Evolutionary conservation across 2,329 filamentous ascomycete species (phyloP), one percentile per base, ranked within the genome.

Genomic region (Parastagonospora avenae): DNA sequence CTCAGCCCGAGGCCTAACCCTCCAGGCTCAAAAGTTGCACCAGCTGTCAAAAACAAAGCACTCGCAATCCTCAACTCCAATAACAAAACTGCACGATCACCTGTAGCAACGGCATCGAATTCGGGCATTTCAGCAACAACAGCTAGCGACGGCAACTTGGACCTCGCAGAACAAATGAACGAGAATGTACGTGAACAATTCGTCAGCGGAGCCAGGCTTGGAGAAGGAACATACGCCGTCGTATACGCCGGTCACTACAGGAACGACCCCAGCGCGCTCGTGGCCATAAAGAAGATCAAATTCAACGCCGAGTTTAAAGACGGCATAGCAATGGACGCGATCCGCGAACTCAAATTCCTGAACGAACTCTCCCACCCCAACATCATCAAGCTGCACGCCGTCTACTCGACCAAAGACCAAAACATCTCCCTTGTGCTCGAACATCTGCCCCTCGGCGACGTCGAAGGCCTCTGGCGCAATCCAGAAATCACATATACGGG

Each of bases 361-460:
- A 92, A 96, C 73, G 94, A 99, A 77, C 85, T 99, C 27, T 87
- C 86, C 15, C 94, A 99, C 74, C 91, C 92, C 5, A 97, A 97
- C 76, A 94, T 99, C 75, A 96, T 99, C 75, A 88, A 88, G 11
- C 84, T 99, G 6, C 86, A 93, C 68, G 89, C 91, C 66, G 92
- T 97, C 61, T 99, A 97, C 82, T 92, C 89, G 46, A 94, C 91
- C 55, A 97, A 97, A 70, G 90, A 96, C 75, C 92, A 97, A 75
- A 97, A 97, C 71, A 85, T 99, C 61, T 96, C 95, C 70, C 84
- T 99, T 8, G 94, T 99, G 2, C 86, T 99, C 63, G 94, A 99
- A 76, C 96, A 89, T 74, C 82, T 97, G 4, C 92, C 93, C 0
- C 85, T 91, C n/a, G 93, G 94, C 59, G 94, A 99, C 75, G 83